Evolutionary conservation across 192 early-diverging fungal species (phyloP), one percentile per base, ranked within the genome.

Genomic region (Entophlyctis luteolus): DNA sequence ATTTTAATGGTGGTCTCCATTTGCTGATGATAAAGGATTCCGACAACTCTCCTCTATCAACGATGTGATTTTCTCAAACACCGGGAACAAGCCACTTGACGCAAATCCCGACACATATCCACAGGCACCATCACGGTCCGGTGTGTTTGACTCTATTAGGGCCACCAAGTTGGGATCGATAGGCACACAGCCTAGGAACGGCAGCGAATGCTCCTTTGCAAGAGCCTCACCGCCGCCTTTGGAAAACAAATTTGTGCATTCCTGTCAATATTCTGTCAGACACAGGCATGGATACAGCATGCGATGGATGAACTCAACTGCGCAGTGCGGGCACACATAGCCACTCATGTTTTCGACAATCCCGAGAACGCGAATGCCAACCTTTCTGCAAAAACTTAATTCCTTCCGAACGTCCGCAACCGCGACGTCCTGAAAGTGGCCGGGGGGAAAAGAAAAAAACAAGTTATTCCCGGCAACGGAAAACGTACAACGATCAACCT

Each of bases 321-420:
- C 65, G 73, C 96, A 98, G 23, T 81, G 82, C 1, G 94, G 95
- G 62, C 97, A 99, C 4, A 98, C 89, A 77, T 95, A 99, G 2
- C 95, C 96, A 57, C 87, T 88, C 96, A 99, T 96, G 72, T 98
- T 98, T 72, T 99, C 96, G 3, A 99, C 87, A 4, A 99, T 79
- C 0, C 96, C 96, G 20, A 98, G 79, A 38, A 99, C 86, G 1
- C 87, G 88, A 52, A 99, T 77, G 37, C 87, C 87, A 55, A 94
- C 92, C 68, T 96, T 95, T 33, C 79, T 73, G 75, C 96, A 99
- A 72, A 99, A 99, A 75, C 89, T 93, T 65, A 98, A 87, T 77
- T 99, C 97, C 78, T 94, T 97, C 52, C 94, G 85, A n/a, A 99
- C 97, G 78, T 99, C 97, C 29, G 69, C 62, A 20, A 84, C 49